These are phyloP conservation scores for Penicillium dipodomyicola DNA, from an alignment of 495 filamentous ascomycete genomes.

Conservation along the genomic window DNA sequence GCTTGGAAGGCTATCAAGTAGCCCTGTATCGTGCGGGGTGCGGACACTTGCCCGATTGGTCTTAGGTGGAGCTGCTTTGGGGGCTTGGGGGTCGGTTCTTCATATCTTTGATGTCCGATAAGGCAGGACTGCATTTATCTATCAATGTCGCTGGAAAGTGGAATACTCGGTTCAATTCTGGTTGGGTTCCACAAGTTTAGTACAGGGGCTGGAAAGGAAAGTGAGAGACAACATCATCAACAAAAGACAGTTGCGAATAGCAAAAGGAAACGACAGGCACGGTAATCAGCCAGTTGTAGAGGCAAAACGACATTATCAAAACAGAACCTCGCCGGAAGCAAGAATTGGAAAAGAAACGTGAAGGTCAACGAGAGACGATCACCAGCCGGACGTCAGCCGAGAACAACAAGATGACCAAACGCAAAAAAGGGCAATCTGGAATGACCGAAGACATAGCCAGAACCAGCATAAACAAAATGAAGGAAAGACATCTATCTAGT, in stretches of 20 bases:
- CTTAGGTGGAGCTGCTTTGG: neutral
- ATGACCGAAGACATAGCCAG: neutral
- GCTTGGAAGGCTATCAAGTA: slow-evolving; percentile 2
- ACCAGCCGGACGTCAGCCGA: neutral
- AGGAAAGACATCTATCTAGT: neutral
- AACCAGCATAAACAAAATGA: neutral
- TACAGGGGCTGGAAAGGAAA: neutral
- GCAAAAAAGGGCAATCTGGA: neutral
- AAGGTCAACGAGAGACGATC: neutral
- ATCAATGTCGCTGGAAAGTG: neutral
- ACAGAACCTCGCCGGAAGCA: neutral
- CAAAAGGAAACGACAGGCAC: neutral
- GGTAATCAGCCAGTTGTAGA: neutral
- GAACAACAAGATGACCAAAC: neutral
- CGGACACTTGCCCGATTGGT: neutral
- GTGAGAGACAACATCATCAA: neutral
- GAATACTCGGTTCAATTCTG: neutral
- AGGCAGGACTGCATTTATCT: neutral
- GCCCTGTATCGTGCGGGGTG: slow-evolving; percentile 8
- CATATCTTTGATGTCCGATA: too few relatives aligned
- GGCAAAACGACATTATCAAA: neutral
- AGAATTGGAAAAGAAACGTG: neutral
- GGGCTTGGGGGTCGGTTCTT: too few relatives aligned
- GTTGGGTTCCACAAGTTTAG: neutral
- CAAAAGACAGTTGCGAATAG: neutral